Evolutionary conservation across 2,329 filamentous ascomycete genomes (phyloP), one percentile per base, ranked within the genome.

Genomic region (Meredithiella fracta): DNA sequence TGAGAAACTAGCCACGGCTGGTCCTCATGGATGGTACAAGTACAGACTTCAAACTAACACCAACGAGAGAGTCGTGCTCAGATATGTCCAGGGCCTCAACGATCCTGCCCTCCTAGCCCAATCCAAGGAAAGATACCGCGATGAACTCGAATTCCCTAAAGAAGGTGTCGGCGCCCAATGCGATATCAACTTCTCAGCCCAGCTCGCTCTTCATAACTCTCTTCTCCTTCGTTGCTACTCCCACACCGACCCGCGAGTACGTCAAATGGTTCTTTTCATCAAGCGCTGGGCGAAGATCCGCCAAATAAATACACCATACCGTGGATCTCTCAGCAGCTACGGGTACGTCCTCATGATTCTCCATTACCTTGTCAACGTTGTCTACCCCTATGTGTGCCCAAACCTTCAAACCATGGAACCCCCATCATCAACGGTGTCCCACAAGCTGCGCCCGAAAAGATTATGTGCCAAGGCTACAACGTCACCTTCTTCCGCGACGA

Each of bases 331-430:
- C 17, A 90, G 85, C 54, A 91, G 86, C 61, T 95, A 95, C 63
- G 89, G 90, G 52, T 96, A 91, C 67, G 87, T 92, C 3, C 71
- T 95, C 40, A 94, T 96, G 89, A 82, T 94, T 3, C 72, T 95
- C 15, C 90, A 96, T 67, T 95, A 91, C 64, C 77, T 95, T 26
- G 80, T 92, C 64, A 94, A 95, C 62, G 68, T 95, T 54, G 85
- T 78, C 1, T 73, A 79, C 51, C 89, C 90, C 0, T 87, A 88
- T 55, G 85, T 96, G 17, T 81, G 87, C 58, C 87, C 86, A 0
- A 95, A 96, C 63, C 74, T 96, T 1, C 88, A 94, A 64, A 68
- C 74, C 55, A 71, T 75, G 62, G 74, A 68, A 37, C 73, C 69
- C 69, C 67, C 7, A 70, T 70, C 9, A 68, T 68, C 63, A 67